phyloP scores from a whole-genome alignment of 2,329 filamentous ascomycete genomes.

The Arthroderma sp. region DNA sequence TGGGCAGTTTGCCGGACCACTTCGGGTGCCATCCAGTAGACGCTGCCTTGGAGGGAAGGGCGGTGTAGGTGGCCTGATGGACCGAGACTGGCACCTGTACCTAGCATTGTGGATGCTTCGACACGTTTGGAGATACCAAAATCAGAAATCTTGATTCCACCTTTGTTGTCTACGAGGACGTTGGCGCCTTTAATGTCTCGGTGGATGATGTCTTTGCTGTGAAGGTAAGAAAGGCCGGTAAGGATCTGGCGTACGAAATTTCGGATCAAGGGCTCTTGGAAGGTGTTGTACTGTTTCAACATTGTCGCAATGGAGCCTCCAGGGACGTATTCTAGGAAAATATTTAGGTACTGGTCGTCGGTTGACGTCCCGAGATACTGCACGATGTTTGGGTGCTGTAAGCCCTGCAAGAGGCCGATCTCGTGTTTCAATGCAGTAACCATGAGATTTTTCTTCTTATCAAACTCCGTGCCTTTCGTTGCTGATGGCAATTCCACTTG shows the following conservation, averaged over 20 bases:
- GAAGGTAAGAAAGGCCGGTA: slow-evolving; percentile 80
- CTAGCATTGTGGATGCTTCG: slow-evolving; percentile 73
- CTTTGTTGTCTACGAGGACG: slow-evolving; percentile 97
- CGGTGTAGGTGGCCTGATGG: slow-evolving; percentile 35
- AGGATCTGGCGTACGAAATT: slow-evolving; percentile 97
- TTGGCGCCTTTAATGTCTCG: slow-evolving; percentile 99
- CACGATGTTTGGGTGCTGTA: slow-evolving; percentile 94
- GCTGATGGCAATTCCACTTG: slow-evolving; percentile 86
- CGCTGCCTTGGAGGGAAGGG: slow-evolving; percentile 81
- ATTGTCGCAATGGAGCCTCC: slow-evolving; percentile 96
- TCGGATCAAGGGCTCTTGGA: slow-evolving; percentile 82
- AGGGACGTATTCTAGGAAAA: slow-evolving; percentile 98
- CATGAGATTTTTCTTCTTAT: slow-evolving; percentile 93
- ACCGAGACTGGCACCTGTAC: slow-evolving; percentile 25
- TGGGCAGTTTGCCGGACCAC: slow-evolving; percentile 97
- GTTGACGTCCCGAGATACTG: slow-evolving; percentile 94
- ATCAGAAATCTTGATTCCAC: slow-evolving; percentile 97
- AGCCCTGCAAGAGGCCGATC: slow-evolving; percentile 81
- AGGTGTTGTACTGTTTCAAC: slow-evolving; percentile 94
- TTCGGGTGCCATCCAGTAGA: slow-evolving; percentile 99
- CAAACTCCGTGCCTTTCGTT: slow-evolving; percentile 61
- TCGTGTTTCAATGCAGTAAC: slow-evolving; percentile 94
- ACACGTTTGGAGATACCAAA: slow-evolving; percentile 98
- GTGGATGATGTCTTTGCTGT: slow-evolving; percentile 91
- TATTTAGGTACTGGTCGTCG: slow-evolving; percentile 84